phyloP scores from a whole-genome alignment of 2,329 filamentous ascomycete species.

The Uncinocarpus reesii region DNA sequence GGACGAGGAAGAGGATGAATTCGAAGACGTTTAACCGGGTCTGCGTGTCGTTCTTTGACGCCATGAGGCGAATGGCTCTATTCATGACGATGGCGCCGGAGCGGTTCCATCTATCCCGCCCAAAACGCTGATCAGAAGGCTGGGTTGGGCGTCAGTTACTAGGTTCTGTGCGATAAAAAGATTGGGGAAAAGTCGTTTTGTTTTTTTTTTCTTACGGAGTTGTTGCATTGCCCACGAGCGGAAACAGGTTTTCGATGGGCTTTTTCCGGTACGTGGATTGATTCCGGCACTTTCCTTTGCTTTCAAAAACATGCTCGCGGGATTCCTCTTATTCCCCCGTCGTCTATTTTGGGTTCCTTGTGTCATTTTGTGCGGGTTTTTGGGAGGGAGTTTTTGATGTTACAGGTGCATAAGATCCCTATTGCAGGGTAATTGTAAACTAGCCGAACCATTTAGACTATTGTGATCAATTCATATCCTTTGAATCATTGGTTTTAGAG shows the following conservation, averaged over 20 bases:
- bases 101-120: too few species aligned
- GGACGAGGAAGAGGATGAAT: conserved; percentile 38
- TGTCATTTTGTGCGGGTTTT: not conserved
- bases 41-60: not conserved
- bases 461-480: not conserved
- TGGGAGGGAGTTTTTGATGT: not conserved
- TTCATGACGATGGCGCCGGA: too few species aligned
- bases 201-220: not conserved
- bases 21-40: conserved; percentile 32
- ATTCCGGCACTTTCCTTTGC: not conserved
- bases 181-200: not conserved
- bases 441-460: not conserved
- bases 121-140: too few species aligned
- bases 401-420: not conserved
- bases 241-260: not conserved
- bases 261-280: conserved; percentile 2
- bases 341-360: not conserved
- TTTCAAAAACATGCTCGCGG: too few species aligned
- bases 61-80: not conserved
- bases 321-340: not conserved
- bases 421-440: not conserved
- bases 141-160: not conserved
- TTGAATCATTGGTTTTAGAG: not conserved
- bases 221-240: not conserved
- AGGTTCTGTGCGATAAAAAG: too few species aligned